Evolutionary conservation across 2,329 filamentous ascomycete genomes (phyloP).

Genomic region (Sporothrix mexicana): DNA sequence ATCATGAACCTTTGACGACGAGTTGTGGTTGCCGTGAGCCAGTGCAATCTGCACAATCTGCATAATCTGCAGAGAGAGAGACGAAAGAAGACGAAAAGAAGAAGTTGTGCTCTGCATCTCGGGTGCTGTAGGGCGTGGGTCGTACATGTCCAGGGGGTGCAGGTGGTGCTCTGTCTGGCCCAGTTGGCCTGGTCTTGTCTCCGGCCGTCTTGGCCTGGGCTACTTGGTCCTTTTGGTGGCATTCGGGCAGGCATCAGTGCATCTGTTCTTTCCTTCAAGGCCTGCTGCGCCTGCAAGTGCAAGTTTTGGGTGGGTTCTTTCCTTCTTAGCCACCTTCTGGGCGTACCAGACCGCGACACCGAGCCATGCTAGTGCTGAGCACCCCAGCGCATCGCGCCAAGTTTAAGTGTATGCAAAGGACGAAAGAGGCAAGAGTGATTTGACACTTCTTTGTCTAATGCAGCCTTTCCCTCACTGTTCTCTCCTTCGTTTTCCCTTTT

Average conservation of each 20-base stretch:
- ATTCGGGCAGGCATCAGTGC: not conserved
- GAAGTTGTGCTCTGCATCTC: constrained; percentile 5
- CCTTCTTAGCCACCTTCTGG: not conserved
- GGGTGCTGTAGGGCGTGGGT: not conserved
- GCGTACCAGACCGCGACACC: not conserved
- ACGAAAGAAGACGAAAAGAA: no score
- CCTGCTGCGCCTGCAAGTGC: constrained; percentile 23
- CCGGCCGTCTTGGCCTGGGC: not conserved
- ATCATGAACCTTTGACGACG: not conserved
- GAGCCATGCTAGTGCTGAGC: constrained; percentile 17
- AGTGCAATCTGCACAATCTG: constrained; percentile 1
- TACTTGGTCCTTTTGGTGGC: not conserved
- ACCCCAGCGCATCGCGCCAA: not conserved
- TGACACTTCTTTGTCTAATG: constrained; percentile 8
- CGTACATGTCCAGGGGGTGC: not conserved
- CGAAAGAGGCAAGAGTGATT: constrained; percentile 15
- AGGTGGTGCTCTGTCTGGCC: not conserved
- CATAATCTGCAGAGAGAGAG: not conserved
- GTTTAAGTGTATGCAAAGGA: not conserved
- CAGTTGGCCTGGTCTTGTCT: not conserved
- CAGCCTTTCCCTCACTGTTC: not conserved
- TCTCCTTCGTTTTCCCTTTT: not conserved
- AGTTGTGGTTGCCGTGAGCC: constrained; percentile 6
- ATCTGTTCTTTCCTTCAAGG: not conserved
- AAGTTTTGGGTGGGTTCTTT: constrained; percentile 21